These are phyloP conservation scores for Helichrysum umbraculigerum DNA, from an alignment of 129 eudicot genomes.

Conservation along the genomic window DNA sequence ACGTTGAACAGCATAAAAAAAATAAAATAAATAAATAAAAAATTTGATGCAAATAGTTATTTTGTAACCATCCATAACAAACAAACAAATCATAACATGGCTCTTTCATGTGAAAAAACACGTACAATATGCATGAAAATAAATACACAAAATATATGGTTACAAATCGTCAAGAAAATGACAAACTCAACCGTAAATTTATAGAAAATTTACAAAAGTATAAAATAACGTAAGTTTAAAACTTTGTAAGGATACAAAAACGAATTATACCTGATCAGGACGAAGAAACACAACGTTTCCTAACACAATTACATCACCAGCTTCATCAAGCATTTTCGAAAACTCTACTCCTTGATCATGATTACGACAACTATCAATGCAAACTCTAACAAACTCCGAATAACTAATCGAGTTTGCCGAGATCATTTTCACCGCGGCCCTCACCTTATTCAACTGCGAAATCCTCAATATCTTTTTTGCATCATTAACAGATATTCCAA, in stretches of 20 bases:
- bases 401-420: constrained; percentile 46
- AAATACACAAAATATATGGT: not conserved
- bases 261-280: constrained; percentile 67
- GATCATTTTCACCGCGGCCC: constrained; percentile 41
- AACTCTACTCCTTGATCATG: constrained; percentile 55
- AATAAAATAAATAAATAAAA: too few species aligned
- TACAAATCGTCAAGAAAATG: constrained; percentile 1
- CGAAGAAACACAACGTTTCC: constrained; percentile 71
- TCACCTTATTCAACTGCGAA: constrained; percentile 58
- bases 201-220: not conserved
- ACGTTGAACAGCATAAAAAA: not conserved
- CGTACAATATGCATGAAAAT: not conserved
- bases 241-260: not conserved
- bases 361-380: constrained; percentile 40
- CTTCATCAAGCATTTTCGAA: constrained; percentile 59
- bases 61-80: not conserved
- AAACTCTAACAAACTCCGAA: constrained; percentile 48
- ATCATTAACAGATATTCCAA: constrained; percentile 46
- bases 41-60: too few species aligned
- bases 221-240: not conserved
- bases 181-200: constrained; percentile 2
- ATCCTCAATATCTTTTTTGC: constrained; percentile 48
- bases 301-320: constrained; percentile 70
- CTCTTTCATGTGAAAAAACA: not conserved
- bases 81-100: not conserved